Evolutionary conservation across 176 grass and related monocot species (phyloP).

Genomic region (Pontederia paniculata): DNA sequence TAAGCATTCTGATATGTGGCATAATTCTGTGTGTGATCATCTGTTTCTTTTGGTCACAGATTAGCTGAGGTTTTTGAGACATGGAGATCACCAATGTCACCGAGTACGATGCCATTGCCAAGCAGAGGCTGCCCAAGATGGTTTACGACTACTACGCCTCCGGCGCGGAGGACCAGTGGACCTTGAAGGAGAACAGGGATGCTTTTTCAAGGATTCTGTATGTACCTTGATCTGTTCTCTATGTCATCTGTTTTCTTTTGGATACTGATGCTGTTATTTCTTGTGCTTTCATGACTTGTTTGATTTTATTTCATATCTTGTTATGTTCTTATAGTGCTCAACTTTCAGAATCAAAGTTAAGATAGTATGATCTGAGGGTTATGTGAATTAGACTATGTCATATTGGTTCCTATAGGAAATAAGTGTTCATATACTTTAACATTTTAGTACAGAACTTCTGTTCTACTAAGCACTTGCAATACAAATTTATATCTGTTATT

Average conservation of each 20-base stretch:
- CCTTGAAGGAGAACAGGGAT: slow-evolving; percentile 19
- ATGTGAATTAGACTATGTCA: too few species aligned
- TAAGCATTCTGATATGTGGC: background rate
- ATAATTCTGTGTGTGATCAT: too few species aligned
- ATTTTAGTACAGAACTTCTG: too few species aligned
- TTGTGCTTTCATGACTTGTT: background rate
- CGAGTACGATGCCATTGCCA: slow-evolving; percentile 23
- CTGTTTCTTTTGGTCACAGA: background rate
- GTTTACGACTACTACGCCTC: slow-evolving; percentile 27
- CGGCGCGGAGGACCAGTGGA: slow-evolving; percentile 22
- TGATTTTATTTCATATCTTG: too few species aligned
- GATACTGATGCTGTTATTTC: background rate
- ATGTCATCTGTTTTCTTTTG: background rate
- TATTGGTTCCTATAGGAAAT: too few species aligned
- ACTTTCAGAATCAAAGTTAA: too few species aligned
- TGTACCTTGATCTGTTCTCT: background rate
- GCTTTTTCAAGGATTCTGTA: slow-evolving; percentile 20
- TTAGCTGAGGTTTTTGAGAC: background rate
- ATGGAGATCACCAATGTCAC: slow-evolving; percentile 29
- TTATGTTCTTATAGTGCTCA: too few species aligned
- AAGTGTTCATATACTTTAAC: too few species aligned
- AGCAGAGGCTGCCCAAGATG: slow-evolving; percentile 27
- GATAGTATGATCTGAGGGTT: too few species aligned
- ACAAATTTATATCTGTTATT: too few species aligned
- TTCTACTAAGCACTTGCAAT: too few species aligned